Evolutionary conservation across 441 rosid species (phyloP), one percentile per base, ranked within the genome.

Genomic region (Isatis lusitanica): DNA sequence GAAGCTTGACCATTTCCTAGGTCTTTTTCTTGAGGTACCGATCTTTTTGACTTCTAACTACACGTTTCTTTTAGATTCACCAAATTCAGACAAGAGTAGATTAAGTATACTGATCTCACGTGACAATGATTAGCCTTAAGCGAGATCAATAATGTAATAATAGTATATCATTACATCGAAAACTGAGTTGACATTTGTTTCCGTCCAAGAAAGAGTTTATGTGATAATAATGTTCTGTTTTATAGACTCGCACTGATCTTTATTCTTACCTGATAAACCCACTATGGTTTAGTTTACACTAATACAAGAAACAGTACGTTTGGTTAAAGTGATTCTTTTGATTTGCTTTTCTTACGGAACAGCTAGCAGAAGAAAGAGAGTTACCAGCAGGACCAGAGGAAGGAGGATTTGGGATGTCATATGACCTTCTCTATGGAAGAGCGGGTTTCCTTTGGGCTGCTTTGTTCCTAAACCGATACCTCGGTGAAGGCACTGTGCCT

Each of bases 361-460:
- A 90, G 97, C 76, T 86, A 33, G 97, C 98, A 31, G 83, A 78
- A 69, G 98, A 89, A 73, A 85, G 83, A 64, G 98, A 94, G 58
- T 89, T 93, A 28, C 92, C 97, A 0, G 80, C 86, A 40, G 98
- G 98, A 71, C 86, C 98, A 0, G 89, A 86, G 74, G 95, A 90
- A 80, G 98, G 98, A 12, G 96, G 98, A 16, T 85, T 93, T 4
- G 97, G 98, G 33, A 93, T 93, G 97, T 90, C 98, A 0, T 93
- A 91, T 55, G 98, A 93, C 69, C 91, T 91, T 71, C 91, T 89
- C 44, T 84, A 86, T 15, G 98, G 98, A 36, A 83, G 98, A 84
- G 95, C 97, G 24, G 98, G 98, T 40, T 93, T 93, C 69, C 68
- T 93, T 53, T 93, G 94, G 92, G 84, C 92, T 5, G 96, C 92